A percentile compares a stretch with the other conserved stretches of the same genome.
phyloP scores from a whole-genome alignment of 768 basidiomycete species.

The Tylopilus balloui region DNA sequence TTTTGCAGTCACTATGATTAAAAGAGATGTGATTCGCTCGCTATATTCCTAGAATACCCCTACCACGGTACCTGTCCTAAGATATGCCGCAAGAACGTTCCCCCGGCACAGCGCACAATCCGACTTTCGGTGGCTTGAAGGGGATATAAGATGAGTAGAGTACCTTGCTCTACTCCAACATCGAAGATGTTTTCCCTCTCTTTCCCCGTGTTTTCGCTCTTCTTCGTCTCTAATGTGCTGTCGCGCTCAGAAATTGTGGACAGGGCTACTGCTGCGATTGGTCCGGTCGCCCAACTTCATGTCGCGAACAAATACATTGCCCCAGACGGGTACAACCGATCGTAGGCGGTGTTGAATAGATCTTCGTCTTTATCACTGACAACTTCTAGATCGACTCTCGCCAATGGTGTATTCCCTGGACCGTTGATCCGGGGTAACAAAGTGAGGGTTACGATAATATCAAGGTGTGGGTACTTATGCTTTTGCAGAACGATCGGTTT shows the following conservation, averaged over 20 bases:
- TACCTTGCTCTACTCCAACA: not conserved
- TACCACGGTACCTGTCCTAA: no score
- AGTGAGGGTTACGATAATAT: slow-evolving; percentile 3
- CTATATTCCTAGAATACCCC: not conserved
- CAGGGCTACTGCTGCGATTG: no score
- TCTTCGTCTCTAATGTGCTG: not conserved
- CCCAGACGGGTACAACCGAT: slow-evolving; percentile 1
- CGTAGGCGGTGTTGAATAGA: not conserved
- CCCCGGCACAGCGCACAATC: not conserved
- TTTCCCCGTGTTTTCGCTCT: not conserved
- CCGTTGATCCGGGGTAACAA: slow-evolving; percentile 41
- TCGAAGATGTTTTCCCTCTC: not conserved
- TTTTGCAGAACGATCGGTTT: not conserved
- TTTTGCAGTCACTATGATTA: not conserved
- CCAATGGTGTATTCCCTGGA: slow-evolving; percentile 31
- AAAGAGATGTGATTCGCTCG: not conserved
- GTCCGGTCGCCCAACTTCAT: not conserved
- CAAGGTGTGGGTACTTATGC: not conserved
- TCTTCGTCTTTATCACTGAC: not conserved
- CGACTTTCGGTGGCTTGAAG: not conserved
- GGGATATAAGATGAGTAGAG: not conserved
- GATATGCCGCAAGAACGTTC: not conserved
- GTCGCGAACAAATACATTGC: not conserved
- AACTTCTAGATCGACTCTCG: not conserved
- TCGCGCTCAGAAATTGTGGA: not conserved